Percentiles rank a stretch among this genome's conserved stretches.
These are phyloP conservation scores for Rhodotorula sp. DNA, from an alignment of 1,284 basidiomycete genomes.

Conservation along the genomic window DNA sequence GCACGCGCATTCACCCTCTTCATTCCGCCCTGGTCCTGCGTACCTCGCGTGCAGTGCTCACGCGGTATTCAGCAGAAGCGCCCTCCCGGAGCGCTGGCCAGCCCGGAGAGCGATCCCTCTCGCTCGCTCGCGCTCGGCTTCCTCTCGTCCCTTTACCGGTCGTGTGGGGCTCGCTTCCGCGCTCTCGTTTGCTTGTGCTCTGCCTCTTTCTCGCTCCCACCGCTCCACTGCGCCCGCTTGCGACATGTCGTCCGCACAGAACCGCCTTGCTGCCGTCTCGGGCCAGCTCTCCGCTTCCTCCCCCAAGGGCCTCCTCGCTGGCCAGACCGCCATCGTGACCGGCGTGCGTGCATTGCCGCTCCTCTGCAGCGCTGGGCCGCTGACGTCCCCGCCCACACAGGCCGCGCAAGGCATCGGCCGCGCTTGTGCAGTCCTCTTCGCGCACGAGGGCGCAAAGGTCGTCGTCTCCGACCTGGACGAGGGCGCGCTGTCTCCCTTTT, in stretches of 20 bases:
- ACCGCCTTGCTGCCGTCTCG: slow-evolving; percentile 54
- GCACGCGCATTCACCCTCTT: too few species aligned
- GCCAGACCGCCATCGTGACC: slow-evolving; percentile 82
- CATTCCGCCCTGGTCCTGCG: too few species aligned
- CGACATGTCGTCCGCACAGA: slow-evolving; percentile 8
- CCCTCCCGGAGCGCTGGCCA: too few species aligned
- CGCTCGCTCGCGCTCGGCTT: too few species aligned
- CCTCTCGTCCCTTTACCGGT: too few species aligned
- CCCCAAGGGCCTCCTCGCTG: slow-evolving; percentile 66
- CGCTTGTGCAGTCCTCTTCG: slow-evolving; percentile 72
- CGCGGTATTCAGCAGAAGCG: too few species aligned
- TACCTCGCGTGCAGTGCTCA: too few species aligned
- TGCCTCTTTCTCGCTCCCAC: neutral
- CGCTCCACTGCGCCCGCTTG: neutral
- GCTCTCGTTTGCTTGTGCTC: too few species aligned
- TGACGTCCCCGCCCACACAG: neutral
- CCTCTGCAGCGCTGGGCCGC: neutral
- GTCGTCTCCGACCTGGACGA: slow-evolving; percentile 64
- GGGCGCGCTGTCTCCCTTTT: slow-evolving; percentile 57
- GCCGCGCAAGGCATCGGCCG: slow-evolving; percentile 79
- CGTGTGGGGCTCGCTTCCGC: too few species aligned
- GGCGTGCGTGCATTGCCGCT: slow-evolving; percentile 55
- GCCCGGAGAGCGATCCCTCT: too few species aligned
- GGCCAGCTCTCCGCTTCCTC: slow-evolving; percentile 61
- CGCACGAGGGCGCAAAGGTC: slow-evolving; percentile 81